phyloP scores from a whole-genome alignment of 345 rosid genomes.

The Syzygium aromaticum region DNA sequence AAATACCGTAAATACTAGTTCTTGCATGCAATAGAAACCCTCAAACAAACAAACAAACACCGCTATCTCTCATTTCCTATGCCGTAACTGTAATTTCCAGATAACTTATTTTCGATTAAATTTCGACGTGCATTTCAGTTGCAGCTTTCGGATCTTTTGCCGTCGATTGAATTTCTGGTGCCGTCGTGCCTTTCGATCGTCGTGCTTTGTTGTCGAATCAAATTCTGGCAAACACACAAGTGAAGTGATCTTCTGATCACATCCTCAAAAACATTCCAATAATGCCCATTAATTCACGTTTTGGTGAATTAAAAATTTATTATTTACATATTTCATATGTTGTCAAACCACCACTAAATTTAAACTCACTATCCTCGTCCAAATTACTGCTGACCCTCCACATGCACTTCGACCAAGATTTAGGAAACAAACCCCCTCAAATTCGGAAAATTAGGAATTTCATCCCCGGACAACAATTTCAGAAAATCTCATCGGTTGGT shows the following conservation, averaged over 20 bases:
- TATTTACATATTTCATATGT: not conserved
- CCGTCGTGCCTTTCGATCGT: too few species aligned
- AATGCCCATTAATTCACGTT: not conserved
- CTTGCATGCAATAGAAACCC: too few species aligned
- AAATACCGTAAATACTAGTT: too few species aligned
- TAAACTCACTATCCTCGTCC: not conserved
- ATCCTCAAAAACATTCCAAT: not conserved
- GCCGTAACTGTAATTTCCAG: too few species aligned
- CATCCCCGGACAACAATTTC: not conserved
- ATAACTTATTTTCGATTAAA: not conserved
- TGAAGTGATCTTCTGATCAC: not conserved
- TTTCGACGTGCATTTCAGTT: not conserved
- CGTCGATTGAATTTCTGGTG: fast-evolving
- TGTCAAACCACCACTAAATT: not conserved
- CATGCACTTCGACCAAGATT: not conserved
- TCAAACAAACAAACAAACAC: too few species aligned
- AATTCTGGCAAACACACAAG: not conserved
- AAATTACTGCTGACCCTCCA: not conserved
- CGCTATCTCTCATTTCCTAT: too few species aligned
- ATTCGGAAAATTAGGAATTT: not conserved
- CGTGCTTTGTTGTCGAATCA: not conserved
- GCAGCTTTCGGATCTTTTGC: not conserved
- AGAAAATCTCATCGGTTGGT: not conserved
- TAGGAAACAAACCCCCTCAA: not conserved
- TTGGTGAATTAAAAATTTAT: not conserved